Evolutionary conservation across 768 basidiomycete species (phyloP).

Genomic region (Leucosporidium scottii): DNA sequence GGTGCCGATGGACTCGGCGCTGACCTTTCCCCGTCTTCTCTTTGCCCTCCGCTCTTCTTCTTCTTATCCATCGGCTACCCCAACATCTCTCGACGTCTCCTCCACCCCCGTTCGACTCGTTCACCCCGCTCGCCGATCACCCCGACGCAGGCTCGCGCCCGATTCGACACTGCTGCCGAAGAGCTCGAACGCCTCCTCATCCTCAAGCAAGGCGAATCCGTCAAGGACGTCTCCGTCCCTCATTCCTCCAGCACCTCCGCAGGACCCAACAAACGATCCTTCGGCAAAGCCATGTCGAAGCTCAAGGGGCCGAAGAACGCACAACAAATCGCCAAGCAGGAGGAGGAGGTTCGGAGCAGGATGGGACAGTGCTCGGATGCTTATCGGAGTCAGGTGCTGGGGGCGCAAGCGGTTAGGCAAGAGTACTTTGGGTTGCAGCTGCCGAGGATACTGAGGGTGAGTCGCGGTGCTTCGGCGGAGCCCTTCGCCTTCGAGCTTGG

Average conservation of each 20-base stretch:
- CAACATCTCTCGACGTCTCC: not conserved
- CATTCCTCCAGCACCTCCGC: conserved; percentile 15
- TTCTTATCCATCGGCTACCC: not conserved
- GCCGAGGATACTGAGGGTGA: conserved; percentile 81
- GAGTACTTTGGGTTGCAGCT: conserved; percentile 98
- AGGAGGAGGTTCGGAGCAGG: conserved; percentile 82
- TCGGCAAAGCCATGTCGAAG: conserved; percentile 38
- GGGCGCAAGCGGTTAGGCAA: conserved; percentile 82
- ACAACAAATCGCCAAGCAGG: conserved; percentile 73
- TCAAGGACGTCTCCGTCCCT: conserved; percentile 53
- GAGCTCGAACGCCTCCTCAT: conserved; percentile 86
- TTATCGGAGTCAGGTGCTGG: conserved; percentile 80
- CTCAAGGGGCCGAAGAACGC: conserved; percentile 37
- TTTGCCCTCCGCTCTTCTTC: not conserved
- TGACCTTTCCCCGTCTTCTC: not conserved
- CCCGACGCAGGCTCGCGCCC: conserved; percentile 53
- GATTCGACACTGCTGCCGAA: conserved; percentile 82
- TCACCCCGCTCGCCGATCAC: not conserved
- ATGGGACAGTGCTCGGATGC: conserved; percentile 80
- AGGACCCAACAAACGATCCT: conserved; percentile 19
- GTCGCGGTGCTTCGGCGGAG: conserved; percentile 39
- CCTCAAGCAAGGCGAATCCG: conserved; percentile 92
- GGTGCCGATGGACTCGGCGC: not conserved
- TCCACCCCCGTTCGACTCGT: not conserved
- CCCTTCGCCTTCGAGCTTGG: not conserved